These are phyloP conservation scores for Nakazawaea laoshanensis DNA, from an alignment of 805 yeast genomes.

Conservation along the genomic window DNA sequence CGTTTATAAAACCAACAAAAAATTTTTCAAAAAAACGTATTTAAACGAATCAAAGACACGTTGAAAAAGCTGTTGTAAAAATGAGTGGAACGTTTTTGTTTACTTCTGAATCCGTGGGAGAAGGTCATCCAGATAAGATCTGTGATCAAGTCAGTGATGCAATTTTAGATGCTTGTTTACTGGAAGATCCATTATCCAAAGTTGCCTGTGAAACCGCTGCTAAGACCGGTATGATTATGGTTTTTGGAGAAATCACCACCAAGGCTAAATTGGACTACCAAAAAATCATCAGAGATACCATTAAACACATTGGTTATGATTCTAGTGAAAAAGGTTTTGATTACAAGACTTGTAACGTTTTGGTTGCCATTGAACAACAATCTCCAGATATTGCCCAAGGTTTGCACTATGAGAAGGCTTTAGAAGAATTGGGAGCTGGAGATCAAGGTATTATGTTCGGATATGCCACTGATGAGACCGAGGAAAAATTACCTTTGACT, in stretches of 20 bases:
- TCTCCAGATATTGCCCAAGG: conserved; percentile 99
- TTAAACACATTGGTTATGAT: conserved; percentile 98
- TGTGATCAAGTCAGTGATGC: conserved; percentile 99
- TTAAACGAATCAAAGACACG: neutral
- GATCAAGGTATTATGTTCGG: conserved; percentile 99
- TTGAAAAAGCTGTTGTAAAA: neutral
- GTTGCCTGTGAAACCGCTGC: conserved; percentile 99
- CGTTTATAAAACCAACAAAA: conserved; percentile 5
- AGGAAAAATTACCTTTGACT: conserved; percentile 94
- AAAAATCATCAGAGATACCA: conserved; percentile 95
- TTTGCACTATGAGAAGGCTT: conserved; percentile 90
- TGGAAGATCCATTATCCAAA: conserved; percentile 93
- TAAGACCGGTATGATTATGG: conserved; percentile 99
- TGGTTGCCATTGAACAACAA: conserved; percentile 99
- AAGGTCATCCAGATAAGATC: conserved; percentile 91
- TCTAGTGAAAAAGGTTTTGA: conserved; percentile 94
- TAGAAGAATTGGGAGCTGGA: conserved; percentile 99
- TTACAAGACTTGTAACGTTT: conserved; percentile 97
- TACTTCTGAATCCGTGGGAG: conserved; percentile 89
- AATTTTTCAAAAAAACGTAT: conserved; percentile 4
- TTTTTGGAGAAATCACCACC: conserved; percentile 99
- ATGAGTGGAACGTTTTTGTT: conserved; percentile 43
- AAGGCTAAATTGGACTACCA: conserved; percentile 93
- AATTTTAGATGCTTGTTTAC: conserved; percentile 92
- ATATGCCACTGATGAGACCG: conserved; percentile 98